phyloP scores from a whole-genome alignment of 352 stramenopile species.

The Globisporangium carolinianum region DNA sequence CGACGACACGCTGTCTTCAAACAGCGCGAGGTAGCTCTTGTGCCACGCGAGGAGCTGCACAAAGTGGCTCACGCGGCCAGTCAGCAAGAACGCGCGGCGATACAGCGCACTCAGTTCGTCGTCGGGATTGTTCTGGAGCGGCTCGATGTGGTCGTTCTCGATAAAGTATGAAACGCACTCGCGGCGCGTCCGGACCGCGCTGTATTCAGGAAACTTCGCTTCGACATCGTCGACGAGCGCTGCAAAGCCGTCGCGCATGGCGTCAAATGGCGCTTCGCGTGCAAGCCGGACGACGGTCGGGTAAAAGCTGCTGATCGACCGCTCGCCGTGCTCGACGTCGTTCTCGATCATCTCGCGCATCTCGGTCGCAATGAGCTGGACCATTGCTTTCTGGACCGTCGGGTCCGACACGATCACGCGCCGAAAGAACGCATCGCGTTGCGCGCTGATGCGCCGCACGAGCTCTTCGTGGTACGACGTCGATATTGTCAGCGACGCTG shows the following conservation, averaged over 20 bases:
- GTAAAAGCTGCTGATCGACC: constrained; percentile 55
- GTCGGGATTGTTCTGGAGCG: constrained; percentile 29
- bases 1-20: constrained; percentile 48
- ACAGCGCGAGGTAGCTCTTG: constrained; percentile 67
- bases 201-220: constrained; percentile 26
- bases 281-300: constrained; percentile 57
- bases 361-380: constrained; percentile 40
- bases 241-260: constrained; percentile 52
- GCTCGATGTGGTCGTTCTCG: constrained; percentile 22
- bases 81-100: constrained; percentile 48
- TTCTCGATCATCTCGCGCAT: constrained; percentile 47
- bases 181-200: constrained; percentile 22
- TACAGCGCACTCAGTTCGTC: constrained; percentile 49
- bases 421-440: constrained; percentile 78
- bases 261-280: constrained; percentile 55
- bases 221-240: constrained; percentile 40
- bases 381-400: constrained; percentile 55
- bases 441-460: constrained; percentile 46
- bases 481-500: not conserved
- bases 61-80: constrained; percentile 69
- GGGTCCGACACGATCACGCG: constrained; percentile 61
- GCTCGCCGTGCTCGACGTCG: constrained; percentile 18
- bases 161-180: constrained; percentile 70
- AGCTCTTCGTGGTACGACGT: constrained; percentile 27
- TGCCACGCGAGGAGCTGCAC: constrained; percentile 76